phyloP scores from a whole-genome alignment of 306 rosid genomes.

The Sechiopsis laciniata region DNA sequence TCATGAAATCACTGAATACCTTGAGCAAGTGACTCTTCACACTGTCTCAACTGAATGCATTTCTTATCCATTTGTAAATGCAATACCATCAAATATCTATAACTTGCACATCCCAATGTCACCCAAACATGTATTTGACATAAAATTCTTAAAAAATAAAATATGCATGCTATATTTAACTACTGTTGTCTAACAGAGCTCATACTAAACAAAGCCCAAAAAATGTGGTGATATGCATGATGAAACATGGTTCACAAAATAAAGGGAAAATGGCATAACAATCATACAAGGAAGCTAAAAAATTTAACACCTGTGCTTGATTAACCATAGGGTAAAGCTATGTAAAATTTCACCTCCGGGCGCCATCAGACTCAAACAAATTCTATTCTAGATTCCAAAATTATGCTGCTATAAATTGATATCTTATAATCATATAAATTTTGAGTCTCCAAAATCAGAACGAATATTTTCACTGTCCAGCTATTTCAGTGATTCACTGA shows the following conservation, averaged over 20 bases:
- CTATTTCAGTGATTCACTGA: constrained; percentile 8
- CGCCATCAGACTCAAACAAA: background rate
- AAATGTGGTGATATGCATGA: background rate
- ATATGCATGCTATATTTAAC: constrained; percentile 1
- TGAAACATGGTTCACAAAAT: background rate
- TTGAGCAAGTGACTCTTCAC: background rate
- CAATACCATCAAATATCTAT: background rate
- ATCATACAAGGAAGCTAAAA: background rate
- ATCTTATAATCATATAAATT: background rate
- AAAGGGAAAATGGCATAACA: background rate
- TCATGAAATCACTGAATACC: background rate
- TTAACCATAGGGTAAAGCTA: background rate
- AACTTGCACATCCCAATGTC: background rate
- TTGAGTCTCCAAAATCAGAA: constrained; percentile 7
- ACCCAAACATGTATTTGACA: background rate
- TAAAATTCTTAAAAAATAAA: constrained; percentile 5
- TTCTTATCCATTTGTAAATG: background rate
- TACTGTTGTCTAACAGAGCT: background rate
- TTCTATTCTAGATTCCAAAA: background rate
- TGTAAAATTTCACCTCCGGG: background rate
- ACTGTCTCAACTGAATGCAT: background rate
- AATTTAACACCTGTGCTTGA: background rate
- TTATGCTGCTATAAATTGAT: background rate
- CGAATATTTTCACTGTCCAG: background rate
- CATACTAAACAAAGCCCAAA: background rate